Conservation (phyloP, 208 protist species). For the Crithidia brevicula region DNA sequence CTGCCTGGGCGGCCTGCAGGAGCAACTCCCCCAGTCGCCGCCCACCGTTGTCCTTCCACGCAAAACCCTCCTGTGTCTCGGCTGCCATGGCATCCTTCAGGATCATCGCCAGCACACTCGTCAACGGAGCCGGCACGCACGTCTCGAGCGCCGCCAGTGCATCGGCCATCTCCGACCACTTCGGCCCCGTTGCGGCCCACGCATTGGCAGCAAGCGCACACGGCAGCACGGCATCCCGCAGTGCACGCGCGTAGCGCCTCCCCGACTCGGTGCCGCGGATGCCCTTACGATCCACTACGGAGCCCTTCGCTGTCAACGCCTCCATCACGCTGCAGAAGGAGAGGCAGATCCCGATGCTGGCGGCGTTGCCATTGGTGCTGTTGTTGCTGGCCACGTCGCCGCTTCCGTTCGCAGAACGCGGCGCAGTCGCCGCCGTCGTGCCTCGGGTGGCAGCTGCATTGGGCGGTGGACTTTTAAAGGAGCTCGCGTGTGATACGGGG, state of each 20-base stretch:
- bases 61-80: slow-evolving; percentile 27
- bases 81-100: slow-evolving; percentile 49
- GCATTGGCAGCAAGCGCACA: slow-evolving; percentile 30
- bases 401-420: not conserved
- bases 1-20: slow-evolving; percentile 20
- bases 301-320: slow-evolving; percentile 33
- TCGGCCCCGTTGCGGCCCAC: slow-evolving; percentile 3
- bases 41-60: slow-evolving; percentile 57
- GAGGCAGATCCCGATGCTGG: slow-evolving; percentile 9
- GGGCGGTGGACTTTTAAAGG: not conserved
- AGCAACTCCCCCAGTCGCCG: slow-evolving; percentile 54
- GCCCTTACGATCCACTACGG: slow-evolving; percentile 31
- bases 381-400: not conserved
- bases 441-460: not conserved
- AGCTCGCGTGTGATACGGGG: not conserved
- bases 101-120: slow-evolving; percentile 43
- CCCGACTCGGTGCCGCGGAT: slow-evolving; percentile 38
- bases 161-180: slow-evolving; percentile 14
- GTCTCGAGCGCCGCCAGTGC: slow-evolving; percentile 24
- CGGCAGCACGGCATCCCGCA: slow-evolving; percentile 26
- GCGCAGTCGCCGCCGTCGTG: not conserved
- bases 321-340: slow-evolving; percentile 33
- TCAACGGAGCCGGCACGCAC: slow-evolving; percentile 27
- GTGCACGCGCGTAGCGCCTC: slow-evolving; percentile 27
- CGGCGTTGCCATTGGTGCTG: not conserved